Percentiles rank a stretch among this genome's conserved stretches.
Evolutionary conservation across 2,329 filamentous ascomycete genomes (phyloP).

Genomic region (Ophiocordyceps camponoti-leonardi): DNA sequence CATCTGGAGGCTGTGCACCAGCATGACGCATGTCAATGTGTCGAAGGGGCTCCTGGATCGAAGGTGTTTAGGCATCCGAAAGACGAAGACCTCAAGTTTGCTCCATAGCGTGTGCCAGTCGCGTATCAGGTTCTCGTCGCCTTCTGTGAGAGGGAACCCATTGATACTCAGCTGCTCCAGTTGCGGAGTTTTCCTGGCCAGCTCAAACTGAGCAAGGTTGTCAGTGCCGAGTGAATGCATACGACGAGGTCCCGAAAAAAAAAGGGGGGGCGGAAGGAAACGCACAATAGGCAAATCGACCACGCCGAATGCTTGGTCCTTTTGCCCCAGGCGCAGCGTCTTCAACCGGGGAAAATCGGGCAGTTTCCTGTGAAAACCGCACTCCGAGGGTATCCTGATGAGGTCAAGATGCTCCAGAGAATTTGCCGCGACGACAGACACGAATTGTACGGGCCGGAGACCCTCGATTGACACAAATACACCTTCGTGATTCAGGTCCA

Average conservation of each 20-base stretch:
- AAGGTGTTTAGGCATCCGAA: slow-evolving; percentile 4
- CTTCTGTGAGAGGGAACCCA: slow-evolving; percentile 8
- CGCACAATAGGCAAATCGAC: slow-evolving; percentile 1
- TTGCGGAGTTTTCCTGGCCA: slow-evolving; percentile 10
- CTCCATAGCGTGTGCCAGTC: slow-evolving; percentile 11
- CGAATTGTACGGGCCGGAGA: slow-evolving; percentile 3
- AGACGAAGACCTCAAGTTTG: slow-evolving; percentile 12
- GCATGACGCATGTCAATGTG: slow-evolving; percentile 7
- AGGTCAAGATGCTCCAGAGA: slow-evolving; percentile 9
- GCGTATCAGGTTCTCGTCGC: slow-evolving; percentile 2
- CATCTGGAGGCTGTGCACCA: slow-evolving; percentile 11
- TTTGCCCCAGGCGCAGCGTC: slow-evolving; percentile 11
- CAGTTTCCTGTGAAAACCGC: slow-evolving; percentile 3
- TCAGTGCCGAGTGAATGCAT: background rate
- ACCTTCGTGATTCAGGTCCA: too few relatives aligned
- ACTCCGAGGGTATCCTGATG: slow-evolving; percentile 6
- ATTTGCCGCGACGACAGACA: slow-evolving; percentile 5
- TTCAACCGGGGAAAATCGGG: slow-evolving; percentile 12
- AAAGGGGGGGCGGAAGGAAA: background rate
- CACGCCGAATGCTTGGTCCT: slow-evolving; percentile 1
- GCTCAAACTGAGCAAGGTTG: slow-evolving; percentile 7
- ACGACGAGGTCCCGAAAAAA: too few relatives aligned
- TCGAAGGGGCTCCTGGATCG: slow-evolving; percentile 6
- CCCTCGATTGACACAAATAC: too few relatives aligned
- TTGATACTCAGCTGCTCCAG: slow-evolving; percentile 16